These are phyloP conservation scores for Entomophthora muscae DNA, from an alignment of 371 early-diverging fungal species.

Conservation along the genomic window DNA sequence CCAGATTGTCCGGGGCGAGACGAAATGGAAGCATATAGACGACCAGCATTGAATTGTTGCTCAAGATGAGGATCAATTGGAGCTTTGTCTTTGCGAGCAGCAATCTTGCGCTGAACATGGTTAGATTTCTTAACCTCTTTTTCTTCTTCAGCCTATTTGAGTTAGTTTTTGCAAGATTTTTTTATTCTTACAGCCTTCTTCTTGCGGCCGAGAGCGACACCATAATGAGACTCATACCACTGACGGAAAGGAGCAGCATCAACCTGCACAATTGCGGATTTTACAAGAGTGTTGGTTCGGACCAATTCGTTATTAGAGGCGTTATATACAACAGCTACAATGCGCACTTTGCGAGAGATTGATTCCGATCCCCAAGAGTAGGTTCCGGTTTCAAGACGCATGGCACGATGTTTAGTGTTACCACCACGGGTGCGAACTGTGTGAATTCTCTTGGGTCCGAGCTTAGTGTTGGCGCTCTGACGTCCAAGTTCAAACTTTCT, in stretches of 20 bases:
- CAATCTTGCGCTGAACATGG: constrained; percentile 77
- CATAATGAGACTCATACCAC: constrained; percentile 96
- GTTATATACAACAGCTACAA: constrained; percentile 97
- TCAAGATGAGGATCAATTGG: constrained; percentile 78
- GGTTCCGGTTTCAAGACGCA: constrained; percentile 95
- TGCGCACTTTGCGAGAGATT: constrained; percentile 88
- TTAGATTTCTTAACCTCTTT: constrained; percentile 70
- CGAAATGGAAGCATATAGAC: constrained; percentile 85
- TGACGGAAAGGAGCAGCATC: constrained; percentile 98
- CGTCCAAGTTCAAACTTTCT: constrained; percentile 98
- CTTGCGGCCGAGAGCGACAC: constrained; percentile 72
- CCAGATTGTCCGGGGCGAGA: constrained; percentile 99
- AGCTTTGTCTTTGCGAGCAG: constrained; percentile 59
- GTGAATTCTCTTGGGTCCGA: constrained; percentile 91
- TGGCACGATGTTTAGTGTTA: constrained; percentile 95
- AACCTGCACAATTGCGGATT: constrained; percentile 96
- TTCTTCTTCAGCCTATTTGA: constrained; percentile 21
- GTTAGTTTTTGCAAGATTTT: background rate
- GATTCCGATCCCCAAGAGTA: constrained; percentile 97
- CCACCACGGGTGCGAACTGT: constrained; percentile 97
- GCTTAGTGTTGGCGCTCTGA: constrained; percentile 95
- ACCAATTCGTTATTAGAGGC: constrained; percentile 99
- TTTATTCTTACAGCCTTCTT: constrained; percentile 26
- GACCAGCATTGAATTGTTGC: constrained; percentile 92
- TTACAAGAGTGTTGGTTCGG: constrained; percentile 99